phyloP scores from a whole-genome alignment of 805 yeast species.

The Barnettozyma californica region DNA sequence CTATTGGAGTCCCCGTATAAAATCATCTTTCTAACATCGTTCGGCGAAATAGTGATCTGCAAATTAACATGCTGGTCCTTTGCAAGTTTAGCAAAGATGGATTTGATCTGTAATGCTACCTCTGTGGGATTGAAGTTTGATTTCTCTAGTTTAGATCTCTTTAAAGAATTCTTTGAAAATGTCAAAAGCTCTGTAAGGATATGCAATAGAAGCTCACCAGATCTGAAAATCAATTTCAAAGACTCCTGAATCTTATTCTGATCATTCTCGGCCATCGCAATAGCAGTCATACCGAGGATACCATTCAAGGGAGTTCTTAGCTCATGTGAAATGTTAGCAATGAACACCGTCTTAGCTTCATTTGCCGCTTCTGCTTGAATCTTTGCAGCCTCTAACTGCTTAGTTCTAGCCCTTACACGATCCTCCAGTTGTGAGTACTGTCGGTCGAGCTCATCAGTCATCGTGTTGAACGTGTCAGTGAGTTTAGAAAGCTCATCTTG shows the following conservation, averaged over 20 bases:
- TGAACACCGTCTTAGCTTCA: constrained; percentile 91
- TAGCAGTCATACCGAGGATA: constrained; percentile 90
- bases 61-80: constrained; percentile 70
- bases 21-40: constrained; percentile 52
- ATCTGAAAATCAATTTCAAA: constrained; percentile 75
- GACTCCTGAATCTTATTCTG: constrained; percentile 63
- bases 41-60: constrained; percentile 58
- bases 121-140: constrained; percentile 76
- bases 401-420: constrained; percentile 79
- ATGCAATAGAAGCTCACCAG: constrained; percentile 87
- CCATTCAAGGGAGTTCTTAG: constrained; percentile 94
- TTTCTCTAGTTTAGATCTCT: constrained; percentile 76
- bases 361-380: constrained; percentile 91
- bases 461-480: constrained; percentile 82
- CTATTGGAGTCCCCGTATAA: constrained; percentile 86
- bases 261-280: constrained; percentile 84
- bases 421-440: constrained; percentile 86
- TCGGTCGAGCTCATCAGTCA: constrained; percentile 81
- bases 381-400: constrained; percentile 83
- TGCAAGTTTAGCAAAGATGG: constrained; percentile 80
- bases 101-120: constrained; percentile 76
- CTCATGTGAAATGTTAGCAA: constrained; percentile 91
- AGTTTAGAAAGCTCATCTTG: constrained; percentile 85
- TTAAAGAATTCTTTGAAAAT: constrained; percentile 86
- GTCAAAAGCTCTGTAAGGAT: constrained; percentile 86